phyloP scores from a whole-genome alignment of 768 basidiomycete genomes.

The Lactarius hengduanensis region DNA sequence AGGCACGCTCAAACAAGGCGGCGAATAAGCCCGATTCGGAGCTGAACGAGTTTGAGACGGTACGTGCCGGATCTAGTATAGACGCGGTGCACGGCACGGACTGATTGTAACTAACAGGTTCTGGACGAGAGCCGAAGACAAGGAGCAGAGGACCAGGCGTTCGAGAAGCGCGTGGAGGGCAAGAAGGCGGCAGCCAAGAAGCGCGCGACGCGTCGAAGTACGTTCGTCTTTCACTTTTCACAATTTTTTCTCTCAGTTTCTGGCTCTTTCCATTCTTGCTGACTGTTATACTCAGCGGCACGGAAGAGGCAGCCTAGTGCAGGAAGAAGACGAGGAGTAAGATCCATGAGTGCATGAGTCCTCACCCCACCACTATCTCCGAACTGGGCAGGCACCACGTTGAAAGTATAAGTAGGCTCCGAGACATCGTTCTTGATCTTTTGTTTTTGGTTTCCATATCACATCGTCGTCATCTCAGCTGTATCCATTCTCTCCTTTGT shows the following conservation, averaged over 20 bases:
- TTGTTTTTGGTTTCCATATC: background rate
- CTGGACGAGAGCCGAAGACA: slow-evolving; percentile 79
- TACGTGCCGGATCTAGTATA: slow-evolving; percentile 34
- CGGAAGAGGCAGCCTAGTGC: slow-evolving; percentile 14
- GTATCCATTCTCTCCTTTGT: slow-evolving; percentile 4
- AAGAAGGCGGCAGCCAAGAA: slow-evolving; percentile 83
- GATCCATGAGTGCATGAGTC: background rate
- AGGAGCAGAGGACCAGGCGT: slow-evolving; percentile 88
- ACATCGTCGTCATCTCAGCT: background rate
- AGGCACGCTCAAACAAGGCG: slow-evolving; percentile 89
- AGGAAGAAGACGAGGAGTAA: slow-evolving; percentile 23
- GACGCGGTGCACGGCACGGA: background rate
- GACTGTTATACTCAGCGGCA: slow-evolving; percentile 1
- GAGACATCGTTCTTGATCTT: background rate
- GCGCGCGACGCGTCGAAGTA: slow-evolving; percentile 52
- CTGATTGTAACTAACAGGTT: slow-evolving; percentile 49
- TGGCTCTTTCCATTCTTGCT: background rate
- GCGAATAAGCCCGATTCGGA: slow-evolving; percentile 92
- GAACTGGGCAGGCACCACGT: background rate
- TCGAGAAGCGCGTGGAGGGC: slow-evolving; percentile 81
- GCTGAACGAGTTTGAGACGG: slow-evolving; percentile 91
- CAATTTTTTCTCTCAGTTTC: background rate
- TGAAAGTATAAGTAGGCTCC: background rate
- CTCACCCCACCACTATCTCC: background rate
- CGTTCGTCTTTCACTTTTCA: background rate